Conservation (phyloP, 2,329 filamentous ascomycete species). For the Botrytis fabae region DNA sequence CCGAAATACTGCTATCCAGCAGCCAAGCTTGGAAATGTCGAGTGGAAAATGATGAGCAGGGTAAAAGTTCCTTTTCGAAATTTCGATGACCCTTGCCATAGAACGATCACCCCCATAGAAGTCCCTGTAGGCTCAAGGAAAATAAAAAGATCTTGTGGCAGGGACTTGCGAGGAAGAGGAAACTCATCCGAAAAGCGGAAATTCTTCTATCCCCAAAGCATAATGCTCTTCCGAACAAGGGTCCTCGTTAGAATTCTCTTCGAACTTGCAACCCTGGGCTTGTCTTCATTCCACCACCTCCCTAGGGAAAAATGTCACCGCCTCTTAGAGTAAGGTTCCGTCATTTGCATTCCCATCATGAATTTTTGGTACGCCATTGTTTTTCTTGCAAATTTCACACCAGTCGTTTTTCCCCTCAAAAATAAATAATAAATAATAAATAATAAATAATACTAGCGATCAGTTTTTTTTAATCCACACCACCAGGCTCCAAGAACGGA, state of each 20-base stretch:
- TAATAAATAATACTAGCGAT: slow-evolving; percentile 7
- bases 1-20: slow-evolving; percentile 5
- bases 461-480: background rate
- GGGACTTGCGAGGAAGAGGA: slow-evolving; percentile 13
- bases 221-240: background rate
- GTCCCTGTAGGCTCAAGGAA: slow-evolving; percentile 15
- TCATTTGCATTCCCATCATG: slow-evolving; percentile 17
- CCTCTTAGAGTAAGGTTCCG: slow-evolving; percentile 19
- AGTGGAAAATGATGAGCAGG: background rate
- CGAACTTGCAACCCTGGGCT: slow-evolving; percentile 15
- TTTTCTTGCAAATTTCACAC: background rate
- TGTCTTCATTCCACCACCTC: slow-evolving; percentile 7
- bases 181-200: slow-evolving; percentile 8
- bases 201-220: slow-evolving; percentile 16
- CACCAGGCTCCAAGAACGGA: background rate
- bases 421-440: slow-evolving; percentile 1
- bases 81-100: slow-evolving; percentile 14
- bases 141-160: slow-evolving; percentile 18
- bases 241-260: slow-evolving; percentile 13
- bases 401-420: background rate
- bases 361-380: slow-evolving; percentile 1
- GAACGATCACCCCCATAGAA: slow-evolving; percentile 22
- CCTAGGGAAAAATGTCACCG: slow-evolving; percentile 21
- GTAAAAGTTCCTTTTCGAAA: slow-evolving; percentile 11
- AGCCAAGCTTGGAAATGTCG: background rate